Conservation (phyloP, 2,329 filamentous ascomycete species). For the Sporothrix humicola region DNA sequence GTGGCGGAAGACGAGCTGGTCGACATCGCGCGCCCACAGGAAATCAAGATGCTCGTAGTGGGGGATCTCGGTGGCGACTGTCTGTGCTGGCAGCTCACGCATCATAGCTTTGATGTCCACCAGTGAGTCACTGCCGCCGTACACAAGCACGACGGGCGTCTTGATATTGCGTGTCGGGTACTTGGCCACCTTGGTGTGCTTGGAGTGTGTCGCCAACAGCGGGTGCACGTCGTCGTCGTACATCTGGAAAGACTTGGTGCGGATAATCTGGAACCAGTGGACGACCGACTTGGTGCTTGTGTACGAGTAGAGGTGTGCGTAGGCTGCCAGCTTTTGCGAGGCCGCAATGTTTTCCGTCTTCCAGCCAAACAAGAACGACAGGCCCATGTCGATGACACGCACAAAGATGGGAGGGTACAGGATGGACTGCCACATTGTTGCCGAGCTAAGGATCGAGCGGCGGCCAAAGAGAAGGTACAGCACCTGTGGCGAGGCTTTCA, state of each 20-base stretch:
- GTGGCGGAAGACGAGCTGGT: constrained; percentile 84
- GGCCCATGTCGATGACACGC: constrained; percentile 79
- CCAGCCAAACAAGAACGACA: constrained; percentile 91
- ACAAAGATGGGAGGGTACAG: constrained; percentile 94
- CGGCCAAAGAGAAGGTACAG: constrained; percentile 92
- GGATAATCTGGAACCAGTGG: constrained; percentile 99
- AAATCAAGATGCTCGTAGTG: constrained; percentile 98
- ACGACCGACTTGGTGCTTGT: constrained; percentile 97
- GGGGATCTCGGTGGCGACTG: constrained; percentile 81
- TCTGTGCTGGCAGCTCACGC: constrained; percentile 82
- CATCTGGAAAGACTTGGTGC: constrained; percentile 96
- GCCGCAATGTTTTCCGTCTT: constrained; percentile 79
- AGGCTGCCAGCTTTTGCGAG: constrained; percentile 91
- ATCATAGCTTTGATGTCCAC: constrained; percentile 95
- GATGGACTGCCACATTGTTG: constrained; percentile 96
- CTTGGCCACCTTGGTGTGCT: constrained; percentile 94
- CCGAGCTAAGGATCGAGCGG: constrained; percentile 86
- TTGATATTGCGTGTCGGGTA: constrained; percentile 98
- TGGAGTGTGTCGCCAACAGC: constrained; percentile 72
- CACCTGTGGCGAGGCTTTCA: constrained; percentile 91
- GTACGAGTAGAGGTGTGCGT: constrained; percentile 94
- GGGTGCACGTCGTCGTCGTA: constrained; percentile 93
- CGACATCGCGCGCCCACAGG: constrained; percentile 87
- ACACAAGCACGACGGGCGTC: constrained; percentile 90
- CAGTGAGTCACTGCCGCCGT: constrained; percentile 90